Percentiles rank a stretch among this genome's conserved stretches.
Conservation (phyloP, 805 yeast genomes). For the Metschnikowia amazonensis region DNA sequence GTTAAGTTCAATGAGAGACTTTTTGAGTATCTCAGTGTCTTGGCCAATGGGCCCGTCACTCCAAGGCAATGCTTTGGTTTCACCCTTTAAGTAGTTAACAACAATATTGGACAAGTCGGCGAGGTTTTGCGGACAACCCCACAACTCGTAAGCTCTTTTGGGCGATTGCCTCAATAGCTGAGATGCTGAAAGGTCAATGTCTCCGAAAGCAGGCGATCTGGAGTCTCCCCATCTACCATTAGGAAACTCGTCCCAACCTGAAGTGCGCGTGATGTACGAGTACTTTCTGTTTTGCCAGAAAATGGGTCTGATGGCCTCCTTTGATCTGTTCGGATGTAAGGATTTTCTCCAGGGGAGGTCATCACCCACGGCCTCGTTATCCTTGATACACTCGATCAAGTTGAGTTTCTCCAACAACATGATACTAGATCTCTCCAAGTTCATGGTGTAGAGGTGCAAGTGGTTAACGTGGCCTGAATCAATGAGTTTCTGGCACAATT, state of each 20-base stretch:
- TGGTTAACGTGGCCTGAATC: constrained; percentile 75
- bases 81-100: constrained; percentile 66
- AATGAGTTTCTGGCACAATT: constrained; percentile 73
- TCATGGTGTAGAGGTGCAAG: constrained; percentile 96
- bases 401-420: constrained; percentile 79
- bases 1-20: constrained; percentile 61
- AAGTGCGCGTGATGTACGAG: constrained; percentile 82
- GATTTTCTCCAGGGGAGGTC: constrained; percentile 89
- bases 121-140: constrained; percentile 75
- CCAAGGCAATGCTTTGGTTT: constrained; percentile 82
- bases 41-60: constrained; percentile 82
- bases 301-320: constrained; percentile 86
- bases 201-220: constrained; percentile 95
- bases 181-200: constrained; percentile 75
- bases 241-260: constrained; percentile 97
- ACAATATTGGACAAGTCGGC: constrained; percentile 63
- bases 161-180: constrained; percentile 79
- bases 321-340: constrained; percentile 70
- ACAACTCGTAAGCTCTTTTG: constrained; percentile 72
- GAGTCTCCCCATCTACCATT: constrained; percentile 99
- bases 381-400: constrained; percentile 45
- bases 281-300: constrained; percentile 95
- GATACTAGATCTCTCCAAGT: constrained; percentile 83
- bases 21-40: constrained; percentile 64
- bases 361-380: constrained; percentile 38